Base-by-base conservation (phyloP, 108 stramenopile species). In the Fragilaria crotonensis region DNA sequence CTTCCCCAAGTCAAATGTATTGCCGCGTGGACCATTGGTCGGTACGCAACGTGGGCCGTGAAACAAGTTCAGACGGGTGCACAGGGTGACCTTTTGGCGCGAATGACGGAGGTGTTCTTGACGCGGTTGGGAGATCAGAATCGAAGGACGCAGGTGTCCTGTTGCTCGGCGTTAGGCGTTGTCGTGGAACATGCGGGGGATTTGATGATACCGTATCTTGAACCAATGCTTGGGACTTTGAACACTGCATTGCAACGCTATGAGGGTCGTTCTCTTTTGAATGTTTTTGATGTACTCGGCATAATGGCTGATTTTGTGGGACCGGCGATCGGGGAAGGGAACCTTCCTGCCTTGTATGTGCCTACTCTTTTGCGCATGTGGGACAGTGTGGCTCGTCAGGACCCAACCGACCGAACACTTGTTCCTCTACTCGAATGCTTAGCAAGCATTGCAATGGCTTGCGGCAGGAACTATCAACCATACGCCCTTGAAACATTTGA, bases 391-490 rank as follows among this genome's bases (percentile, higher is more conserved):
- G 68, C 72, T 0, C 66, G 54, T 36, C 48, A 74, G 30, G 85
- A 89, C 62, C 89, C 87, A 29, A 76, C 84, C 27, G 89, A 94
- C 71, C 81, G 85, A 48, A 72, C 74, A 7, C 56, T 94, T 46
- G 49, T 96, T 3, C 90, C 92, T 7, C 66, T 94, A 23, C 86
- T 96, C 87, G 95, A 96, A 73, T 78, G 87, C 56, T 49, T 96
- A 52, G 86, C 90, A 0, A 85, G 85, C 48, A 76, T 86, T 25
- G 64, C 85, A 14, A 32, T 89, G 25, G 72, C 67, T 7, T 81
- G 83, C 33, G 90, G 95, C 17, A 70, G 76, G 61, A 92, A 89
- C 49, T 85, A 74, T 54, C 91, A 94, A 66, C 90, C 90, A 0
- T 90, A 84, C 63, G 87, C 87, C 5, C 48, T 88, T 30, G 84